Evolutionary conservation across 192 early-diverging fungal species (phyloP).

Genomic region (Coemansia sp.): DNA sequence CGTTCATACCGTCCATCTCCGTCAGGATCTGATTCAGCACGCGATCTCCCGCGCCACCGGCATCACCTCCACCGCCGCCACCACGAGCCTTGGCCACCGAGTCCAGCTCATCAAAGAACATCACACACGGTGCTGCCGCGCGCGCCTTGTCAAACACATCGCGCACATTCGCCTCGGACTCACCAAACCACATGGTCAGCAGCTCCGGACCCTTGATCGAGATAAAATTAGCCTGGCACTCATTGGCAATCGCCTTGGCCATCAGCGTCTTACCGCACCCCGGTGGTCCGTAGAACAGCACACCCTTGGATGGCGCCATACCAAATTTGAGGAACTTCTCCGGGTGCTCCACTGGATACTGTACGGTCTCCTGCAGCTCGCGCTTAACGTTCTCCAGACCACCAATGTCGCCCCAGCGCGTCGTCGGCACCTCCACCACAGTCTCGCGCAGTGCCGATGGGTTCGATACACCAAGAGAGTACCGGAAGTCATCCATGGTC

Average conservation of each 20-base stretch:
- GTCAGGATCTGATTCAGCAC: slow-evolving; percentile 99
- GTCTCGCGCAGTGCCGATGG: slow-evolving; percentile 99
- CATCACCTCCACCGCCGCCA: slow-evolving; percentile 67
- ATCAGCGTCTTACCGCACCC: slow-evolving; percentile 98
- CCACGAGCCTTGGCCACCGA: slow-evolving; percentile 97
- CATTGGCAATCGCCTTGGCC: slow-evolving; percentile 99
- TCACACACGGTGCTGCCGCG: slow-evolving; percentile 96
- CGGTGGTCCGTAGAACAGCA: slow-evolving; percentile 98
- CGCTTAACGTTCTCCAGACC: slow-evolving; percentile 97
- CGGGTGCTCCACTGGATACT: slow-evolving; percentile 98
- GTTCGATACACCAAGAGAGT: slow-evolving; percentile 90
- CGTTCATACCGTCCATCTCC: slow-evolving; percentile 99
- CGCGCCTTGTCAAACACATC: slow-evolving; percentile 99
- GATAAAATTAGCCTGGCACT: slow-evolving; percentile 99
- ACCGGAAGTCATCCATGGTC: slow-evolving; percentile 97
- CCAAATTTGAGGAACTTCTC: slow-evolving; percentile 99
- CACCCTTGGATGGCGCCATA: slow-evolving; percentile 89
- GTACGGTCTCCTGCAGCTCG: slow-evolving; percentile 97
- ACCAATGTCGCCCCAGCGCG: slow-evolving; percentile 95
- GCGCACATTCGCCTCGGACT: slow-evolving; percentile 98
- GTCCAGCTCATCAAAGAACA: slow-evolving; percentile 99
- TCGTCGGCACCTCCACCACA: slow-evolving; percentile 93
- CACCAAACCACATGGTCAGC: slow-evolving; percentile 99
- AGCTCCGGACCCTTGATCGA: slow-evolving; percentile 99
- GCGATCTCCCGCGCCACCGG: slow-evolving; percentile 92